A percentile compares a stretch with the other conserved stretches of the same genome.
Evolutionary conservation across 768 basidiomycete genomes (phyloP).

Genomic region (Daedalea quercina): DNA sequence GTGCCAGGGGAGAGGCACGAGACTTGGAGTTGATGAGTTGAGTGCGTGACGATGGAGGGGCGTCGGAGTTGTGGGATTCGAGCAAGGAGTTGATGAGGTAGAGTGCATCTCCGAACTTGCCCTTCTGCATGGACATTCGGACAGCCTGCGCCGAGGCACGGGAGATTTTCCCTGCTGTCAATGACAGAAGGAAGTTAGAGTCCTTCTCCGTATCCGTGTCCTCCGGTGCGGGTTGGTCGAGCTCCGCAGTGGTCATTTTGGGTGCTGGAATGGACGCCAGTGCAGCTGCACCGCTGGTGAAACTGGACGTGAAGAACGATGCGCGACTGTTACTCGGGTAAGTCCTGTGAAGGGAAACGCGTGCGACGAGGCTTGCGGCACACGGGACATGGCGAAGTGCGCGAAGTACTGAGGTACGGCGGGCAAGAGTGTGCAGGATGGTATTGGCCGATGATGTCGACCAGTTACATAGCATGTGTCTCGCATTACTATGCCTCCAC

Average conservation of each 20-base stretch:
- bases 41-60: neutral
- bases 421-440: constrained; percentile 12
- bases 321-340: neutral
- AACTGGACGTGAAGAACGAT: neutral
- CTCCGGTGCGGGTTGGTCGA: neutral
- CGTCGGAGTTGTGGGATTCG: constrained; percentile 26
- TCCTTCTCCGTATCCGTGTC: neutral
- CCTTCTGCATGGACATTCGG: constrained; percentile 35
- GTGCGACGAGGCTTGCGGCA: neutral
- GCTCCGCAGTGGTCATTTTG: neutral
- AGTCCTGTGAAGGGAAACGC: too few relatives aligned
- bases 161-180: constrained; percentile 20
- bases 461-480: constrained; percentile 69
- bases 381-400: neutral
- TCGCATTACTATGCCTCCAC: constrained; percentile 43
- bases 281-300: neutral
- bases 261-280: neutral
- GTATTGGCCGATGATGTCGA: constrained; percentile 43
- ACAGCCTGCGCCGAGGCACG: constrained; percentile 46
- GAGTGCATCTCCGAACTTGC: constrained; percentile 42
- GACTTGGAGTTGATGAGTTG: neutral
- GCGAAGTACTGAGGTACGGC: neutral
- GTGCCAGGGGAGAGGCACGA: constrained; percentile 2
- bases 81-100: constrained; percentile 54
- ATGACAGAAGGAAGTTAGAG: neutral